Conservation (phyloP, 2,329 filamentous ascomycete species). For the Colletotrichum sp. region DNA sequence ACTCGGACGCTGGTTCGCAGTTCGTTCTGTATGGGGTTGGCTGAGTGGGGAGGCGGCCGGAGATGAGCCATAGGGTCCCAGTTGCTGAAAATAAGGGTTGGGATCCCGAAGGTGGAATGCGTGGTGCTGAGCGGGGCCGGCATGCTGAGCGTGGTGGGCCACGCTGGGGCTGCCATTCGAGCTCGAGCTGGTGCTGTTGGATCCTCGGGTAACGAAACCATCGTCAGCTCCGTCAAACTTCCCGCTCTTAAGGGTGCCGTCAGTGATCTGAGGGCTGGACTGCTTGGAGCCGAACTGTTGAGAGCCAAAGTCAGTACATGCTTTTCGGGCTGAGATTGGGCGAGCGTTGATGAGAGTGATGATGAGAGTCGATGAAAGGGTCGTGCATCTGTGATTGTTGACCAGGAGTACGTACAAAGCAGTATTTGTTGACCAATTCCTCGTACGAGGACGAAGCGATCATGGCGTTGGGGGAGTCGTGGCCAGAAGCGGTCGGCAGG, state of each 20-base stretch:
- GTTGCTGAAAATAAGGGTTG: constrained; percentile 22
- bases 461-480: constrained; percentile 57
- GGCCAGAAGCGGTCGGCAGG: constrained; percentile 35
- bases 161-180: constrained; percentile 42
- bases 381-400: constrained; percentile 30
- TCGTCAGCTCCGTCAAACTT: constrained; percentile 50
- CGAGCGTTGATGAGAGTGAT: not conserved
- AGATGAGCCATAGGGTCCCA: constrained; percentile 35
- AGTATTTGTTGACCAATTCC: constrained; percentile 98
- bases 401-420: constrained; percentile 87
- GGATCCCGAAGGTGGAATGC: constrained; percentile 32
- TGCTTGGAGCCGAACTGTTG: constrained; percentile 68
- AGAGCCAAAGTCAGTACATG: constrained; percentile 42
- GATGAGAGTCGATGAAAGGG: constrained; percentile 22
- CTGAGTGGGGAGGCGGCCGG: constrained; percentile 37
- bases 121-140: constrained; percentile 47
- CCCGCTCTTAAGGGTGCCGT: constrained; percentile 48
- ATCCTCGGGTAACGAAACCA: constrained; percentile 32
- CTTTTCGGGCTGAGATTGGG: constrained; percentile 25
- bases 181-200: constrained; percentile 40
- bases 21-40: constrained; percentile 27
- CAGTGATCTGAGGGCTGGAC: constrained; percentile 54
- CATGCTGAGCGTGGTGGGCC: constrained; percentile 35
- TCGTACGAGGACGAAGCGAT: constrained; percentile 91
- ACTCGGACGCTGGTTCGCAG: constrained; percentile 33